Percentiles rank a stretch among this genome's conserved stretches.
Conservation (phyloP, 208 protist genomes). For the Trypanosoma mega region DNA sequence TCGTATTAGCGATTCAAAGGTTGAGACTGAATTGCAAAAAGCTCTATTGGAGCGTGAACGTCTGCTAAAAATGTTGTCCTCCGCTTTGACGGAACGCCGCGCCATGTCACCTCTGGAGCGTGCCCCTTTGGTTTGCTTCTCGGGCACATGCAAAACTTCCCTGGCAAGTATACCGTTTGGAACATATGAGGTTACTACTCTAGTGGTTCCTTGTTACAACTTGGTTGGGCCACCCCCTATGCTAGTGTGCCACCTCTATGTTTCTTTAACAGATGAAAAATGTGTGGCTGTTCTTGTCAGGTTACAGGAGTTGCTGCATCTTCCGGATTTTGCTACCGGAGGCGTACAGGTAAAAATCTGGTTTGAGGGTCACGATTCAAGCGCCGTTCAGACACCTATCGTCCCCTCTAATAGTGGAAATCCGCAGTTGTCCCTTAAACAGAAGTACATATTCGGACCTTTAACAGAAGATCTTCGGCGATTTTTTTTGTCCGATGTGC, state of each 20-base stretch:
- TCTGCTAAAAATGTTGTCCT: conserved; percentile 22
- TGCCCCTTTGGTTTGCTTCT: conserved; percentile 36
- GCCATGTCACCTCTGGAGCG: not conserved
- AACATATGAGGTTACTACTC: conserved; percentile 37
- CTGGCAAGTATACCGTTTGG: conserved; percentile 34
- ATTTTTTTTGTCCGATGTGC: conserved; percentile 39
- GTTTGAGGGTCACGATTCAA: conserved; percentile 43
- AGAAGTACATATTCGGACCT: conserved; percentile 45
- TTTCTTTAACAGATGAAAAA: conserved; percentile 26
- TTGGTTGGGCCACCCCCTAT: conserved; percentile 42
- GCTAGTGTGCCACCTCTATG: conserved; percentile 39
- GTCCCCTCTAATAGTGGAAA: conserved; percentile 39
- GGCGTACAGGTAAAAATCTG: conserved; percentile 48
- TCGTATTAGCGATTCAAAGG: conserved; percentile 19
- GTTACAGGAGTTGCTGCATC: conserved; percentile 38
- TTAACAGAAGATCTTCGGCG: conserved; percentile 35
- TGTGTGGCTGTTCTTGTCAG: conserved; percentile 39
- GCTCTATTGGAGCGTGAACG: conserved; percentile 29
- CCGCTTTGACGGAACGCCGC: not conserved
- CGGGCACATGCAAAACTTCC: conserved; percentile 47
- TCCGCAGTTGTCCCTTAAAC: conserved; percentile 44
- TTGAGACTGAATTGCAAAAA: conserved; percentile 24
- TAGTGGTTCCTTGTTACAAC: conserved; percentile 47
- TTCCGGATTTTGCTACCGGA: conserved; percentile 46
- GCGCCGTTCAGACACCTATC: conserved; percentile 34